phyloP scores from a whole-genome alignment of 1,284 basidiomycete species.

The Psilocybe mexicana region DNA sequence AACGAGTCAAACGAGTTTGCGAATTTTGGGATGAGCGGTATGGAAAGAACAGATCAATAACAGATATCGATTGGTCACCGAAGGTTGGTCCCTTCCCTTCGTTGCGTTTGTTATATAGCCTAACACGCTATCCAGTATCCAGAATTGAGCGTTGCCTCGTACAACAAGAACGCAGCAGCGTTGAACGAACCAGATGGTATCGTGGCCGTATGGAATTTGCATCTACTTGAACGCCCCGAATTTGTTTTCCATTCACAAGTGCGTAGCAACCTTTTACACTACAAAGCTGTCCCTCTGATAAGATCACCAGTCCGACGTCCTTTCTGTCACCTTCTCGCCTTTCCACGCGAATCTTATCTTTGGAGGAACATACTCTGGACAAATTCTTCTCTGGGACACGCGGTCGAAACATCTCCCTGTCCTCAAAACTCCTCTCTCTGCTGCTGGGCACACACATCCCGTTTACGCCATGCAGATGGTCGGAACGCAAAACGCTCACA shows the following conservation, averaged over 20 bases:
- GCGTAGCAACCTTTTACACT: constrained; percentile 21
- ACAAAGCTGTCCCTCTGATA: background rate
- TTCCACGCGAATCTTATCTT: constrained; percentile 98
- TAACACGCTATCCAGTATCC: constrained; percentile 67
- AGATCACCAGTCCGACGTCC: constrained; percentile 82
- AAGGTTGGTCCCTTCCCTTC: constrained; percentile 55
- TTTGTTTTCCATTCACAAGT: constrained; percentile 98
- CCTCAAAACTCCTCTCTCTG: constrained; percentile 93
- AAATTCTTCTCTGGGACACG: constrained; percentile 99
- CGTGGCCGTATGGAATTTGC: constrained; percentile 97
- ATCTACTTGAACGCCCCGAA: constrained; percentile 92
- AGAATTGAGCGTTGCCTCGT: constrained; percentile 92
- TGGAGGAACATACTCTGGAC: constrained; percentile 97
- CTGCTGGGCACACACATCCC: constrained; percentile 96
- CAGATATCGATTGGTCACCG: constrained; percentile 96
- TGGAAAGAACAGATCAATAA: constrained; percentile 90
- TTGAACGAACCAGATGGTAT: constrained; percentile 95
- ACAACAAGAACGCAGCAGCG: constrained; percentile 93
- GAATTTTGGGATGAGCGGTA: constrained; percentile 89
- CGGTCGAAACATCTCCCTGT: constrained; percentile 94
- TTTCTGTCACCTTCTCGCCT: constrained; percentile 95
- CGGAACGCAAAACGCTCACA: constrained; percentile 97
- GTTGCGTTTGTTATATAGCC: background rate
- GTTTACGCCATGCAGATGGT: constrained; percentile 98
- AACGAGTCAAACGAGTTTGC: constrained; percentile 84